Percentiles rank a stretch among this genome's conserved stretches.
phyloP scores from a whole-genome alignment of 2,329 filamentous ascomycete genomes.

The Fusarium liriodendri region DNA sequence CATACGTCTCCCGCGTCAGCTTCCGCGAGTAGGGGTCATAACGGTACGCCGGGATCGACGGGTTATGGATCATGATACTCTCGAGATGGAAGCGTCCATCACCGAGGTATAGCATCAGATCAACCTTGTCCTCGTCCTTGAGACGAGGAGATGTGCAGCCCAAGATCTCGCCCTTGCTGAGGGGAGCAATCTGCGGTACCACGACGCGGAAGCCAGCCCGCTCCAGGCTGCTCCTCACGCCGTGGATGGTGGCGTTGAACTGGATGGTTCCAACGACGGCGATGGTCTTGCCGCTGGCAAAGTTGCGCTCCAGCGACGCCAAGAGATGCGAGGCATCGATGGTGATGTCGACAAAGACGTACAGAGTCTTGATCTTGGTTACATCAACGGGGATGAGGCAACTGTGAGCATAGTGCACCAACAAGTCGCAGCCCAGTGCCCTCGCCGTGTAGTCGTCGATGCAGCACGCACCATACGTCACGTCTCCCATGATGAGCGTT shows the following conservation, averaged over 20 bases:
- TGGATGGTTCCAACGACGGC: slow-evolving; percentile 97
- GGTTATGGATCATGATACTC: slow-evolving; percentile 99
- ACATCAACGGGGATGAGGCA: slow-evolving; percentile 97
- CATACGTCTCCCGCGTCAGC: slow-evolving; percentile 91
- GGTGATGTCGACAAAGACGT: slow-evolving; percentile 97
- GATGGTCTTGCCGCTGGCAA: slow-evolving; percentile 84
- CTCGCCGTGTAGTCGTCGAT: slow-evolving; percentile 98
- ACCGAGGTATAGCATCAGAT: slow-evolving; percentile 88
- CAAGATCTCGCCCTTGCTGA: slow-evolving; percentile 95
- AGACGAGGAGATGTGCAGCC: slow-evolving; percentile 93
- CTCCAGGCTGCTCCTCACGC: slow-evolving; percentile 80
- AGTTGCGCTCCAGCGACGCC: slow-evolving; percentile 89
- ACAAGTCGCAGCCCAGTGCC: slow-evolving; percentile 90
- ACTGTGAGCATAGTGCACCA: slow-evolving; percentile 97
- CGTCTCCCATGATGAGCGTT: slow-evolving; percentile 98
- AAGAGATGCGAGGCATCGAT: slow-evolving; percentile 92
- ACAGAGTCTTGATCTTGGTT: slow-evolving; percentile 95
- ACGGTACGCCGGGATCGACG: slow-evolving; percentile 87
- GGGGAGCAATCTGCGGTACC: slow-evolving; percentile 90
- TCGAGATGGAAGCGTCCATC: slow-evolving; percentile 97
- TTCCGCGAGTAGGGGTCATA: slow-evolving; percentile 97
- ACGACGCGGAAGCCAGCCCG: slow-evolving; percentile 86
- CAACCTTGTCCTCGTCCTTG: slow-evolving; percentile 67
- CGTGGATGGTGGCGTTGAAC: slow-evolving; percentile 97
- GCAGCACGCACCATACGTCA: slow-evolving; percentile 98